Evolutionary conservation across 2,329 filamentous ascomycete genomes (phyloP).

Genomic region (Coniochaeta sp.): DNA sequence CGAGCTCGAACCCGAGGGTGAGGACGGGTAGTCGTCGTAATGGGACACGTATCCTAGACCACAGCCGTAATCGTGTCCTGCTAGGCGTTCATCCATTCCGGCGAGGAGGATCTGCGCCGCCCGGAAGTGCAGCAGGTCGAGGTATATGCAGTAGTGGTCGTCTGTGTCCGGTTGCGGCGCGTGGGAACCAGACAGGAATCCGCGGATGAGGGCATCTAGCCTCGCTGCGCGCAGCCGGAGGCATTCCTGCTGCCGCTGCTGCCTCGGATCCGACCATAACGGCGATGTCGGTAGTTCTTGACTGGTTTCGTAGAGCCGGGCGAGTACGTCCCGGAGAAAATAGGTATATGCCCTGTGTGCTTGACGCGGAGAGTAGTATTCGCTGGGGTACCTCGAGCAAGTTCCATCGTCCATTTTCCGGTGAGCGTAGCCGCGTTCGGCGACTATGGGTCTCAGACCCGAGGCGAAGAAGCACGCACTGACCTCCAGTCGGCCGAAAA

Average conservation of each 20-base stretch:
- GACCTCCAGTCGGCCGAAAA: slow-evolving; percentile 16
- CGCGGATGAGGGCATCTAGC: slow-evolving; percentile 8
- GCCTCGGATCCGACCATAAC: slow-evolving; percentile 13
- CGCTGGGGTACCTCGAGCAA: slow-evolving; percentile 2
- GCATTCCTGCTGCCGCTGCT: slow-evolving; percentile 12
- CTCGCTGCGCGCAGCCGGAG: slow-evolving; percentile 9
- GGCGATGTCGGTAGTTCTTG: not conserved
- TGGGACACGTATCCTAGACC: not conserved
- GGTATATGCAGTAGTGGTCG: slow-evolving; percentile 8
- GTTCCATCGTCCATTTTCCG: slow-evolving; percentile 11
- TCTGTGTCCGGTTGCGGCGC: slow-evolving; percentile 7
- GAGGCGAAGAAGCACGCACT: slow-evolving; percentile 15
- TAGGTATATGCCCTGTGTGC: slow-evolving; percentile 4
- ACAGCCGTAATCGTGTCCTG: slow-evolving; percentile 1
- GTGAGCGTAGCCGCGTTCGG: slow-evolving; percentile 11
- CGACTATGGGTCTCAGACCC: slow-evolving; percentile 15
- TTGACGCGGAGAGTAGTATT: slow-evolving; percentile 7
- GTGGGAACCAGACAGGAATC: slow-evolving; percentile 8
- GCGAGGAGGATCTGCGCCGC: slow-evolving; percentile 8
- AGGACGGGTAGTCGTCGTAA: not conserved
- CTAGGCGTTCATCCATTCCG: slow-evolving; percentile 3
- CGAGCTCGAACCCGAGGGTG: not conserved
- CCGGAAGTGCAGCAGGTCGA: slow-evolving; percentile 14
- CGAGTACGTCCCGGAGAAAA: slow-evolving; percentile 14
- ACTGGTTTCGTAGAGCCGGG: slow-evolving; percentile 12